Percentiles rank a stretch among this genome's conserved stretches.
phyloP scores from a whole-genome alignment of 1,139 yeast genomes.

The Candida anutae region DNA sequence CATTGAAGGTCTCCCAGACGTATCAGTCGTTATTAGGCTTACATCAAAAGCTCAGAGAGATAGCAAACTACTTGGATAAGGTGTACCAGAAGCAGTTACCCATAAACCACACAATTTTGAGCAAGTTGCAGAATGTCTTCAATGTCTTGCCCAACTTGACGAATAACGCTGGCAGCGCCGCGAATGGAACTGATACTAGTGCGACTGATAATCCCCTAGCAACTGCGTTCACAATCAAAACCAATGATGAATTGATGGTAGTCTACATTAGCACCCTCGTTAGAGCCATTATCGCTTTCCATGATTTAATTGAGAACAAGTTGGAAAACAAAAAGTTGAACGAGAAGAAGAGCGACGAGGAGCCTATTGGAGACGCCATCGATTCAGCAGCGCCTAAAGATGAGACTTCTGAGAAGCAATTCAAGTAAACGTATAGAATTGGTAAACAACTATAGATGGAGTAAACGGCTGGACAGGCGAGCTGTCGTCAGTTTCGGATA shows the following conservation, averaged over 20 bases:
- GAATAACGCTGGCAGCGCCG: constrained; percentile 17
- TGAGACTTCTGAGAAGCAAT: no score
- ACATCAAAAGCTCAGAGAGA: constrained; percentile 71
- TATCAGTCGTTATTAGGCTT: constrained; percentile 83
- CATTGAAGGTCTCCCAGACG: constrained; percentile 81
- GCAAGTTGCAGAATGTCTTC: constrained; percentile 90
- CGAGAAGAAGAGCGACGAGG: constrained; percentile 25
- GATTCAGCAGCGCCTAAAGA: no score
- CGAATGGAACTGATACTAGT: constrained; percentile 4
- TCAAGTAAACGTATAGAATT: no score
- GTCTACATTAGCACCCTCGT: constrained; percentile 85
- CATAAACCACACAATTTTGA: constrained; percentile 82
- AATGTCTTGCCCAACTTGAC: constrained; percentile 82
- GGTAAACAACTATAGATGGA: no score
- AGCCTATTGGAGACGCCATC: constrained; percentile 4
- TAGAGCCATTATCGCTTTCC: constrained; percentile 92
- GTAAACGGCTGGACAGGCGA: no score
- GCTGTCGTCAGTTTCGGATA: no score
- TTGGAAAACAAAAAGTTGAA: constrained; percentile 63
- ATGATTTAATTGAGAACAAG: constrained; percentile 92
- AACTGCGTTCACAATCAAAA: constrained; percentile 81
- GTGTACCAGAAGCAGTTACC: constrained; percentile 71
- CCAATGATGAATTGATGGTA: constrained; percentile 94
- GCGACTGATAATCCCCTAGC: constrained; percentile 43
- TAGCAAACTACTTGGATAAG: constrained; percentile 70